Percentiles rank a stretch among this genome's conserved stretches.
Evolutionary conservation across 495 filamentous ascomycete genomes (phyloP).

Genomic region (Haplographium delicatum): DNA sequence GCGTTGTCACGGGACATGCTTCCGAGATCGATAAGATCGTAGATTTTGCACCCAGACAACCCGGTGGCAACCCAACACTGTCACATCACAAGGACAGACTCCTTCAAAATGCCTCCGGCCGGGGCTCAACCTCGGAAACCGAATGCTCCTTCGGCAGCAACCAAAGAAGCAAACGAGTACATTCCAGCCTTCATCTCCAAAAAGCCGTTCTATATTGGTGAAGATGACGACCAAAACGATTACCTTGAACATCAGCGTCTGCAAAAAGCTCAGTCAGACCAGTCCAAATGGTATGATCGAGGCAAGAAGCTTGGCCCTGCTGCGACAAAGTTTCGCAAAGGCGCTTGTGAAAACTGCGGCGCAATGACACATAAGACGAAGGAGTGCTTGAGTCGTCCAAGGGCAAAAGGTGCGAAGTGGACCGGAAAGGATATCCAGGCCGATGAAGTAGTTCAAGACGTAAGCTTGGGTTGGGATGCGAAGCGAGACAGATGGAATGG

Average conservation of each 20-base stretch:
- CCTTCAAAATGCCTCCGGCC: constrained; percentile 25
- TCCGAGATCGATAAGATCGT: background rate
- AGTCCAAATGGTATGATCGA: constrained; percentile 86
- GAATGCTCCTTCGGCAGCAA: constrained; percentile 43
- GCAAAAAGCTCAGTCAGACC: constrained; percentile 61
- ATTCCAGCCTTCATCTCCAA: constrained; percentile 98
- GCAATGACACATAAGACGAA: constrained; percentile 94
- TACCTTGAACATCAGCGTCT: constrained; percentile 97
- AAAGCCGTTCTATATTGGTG: constrained; percentile 92
- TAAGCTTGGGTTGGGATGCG: constrained; percentile 91
- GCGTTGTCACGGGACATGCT: constrained; percentile 6
- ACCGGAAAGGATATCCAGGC: constrained; percentile 90
- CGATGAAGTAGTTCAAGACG: constrained; percentile 81
- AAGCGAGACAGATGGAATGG: constrained; percentile 98
- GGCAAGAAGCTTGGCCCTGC: constrained; percentile 74
- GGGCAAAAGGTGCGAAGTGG: constrained; percentile 88
- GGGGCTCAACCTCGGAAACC: constrained; percentile 31
- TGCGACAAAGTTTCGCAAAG: constrained; percentile 95
- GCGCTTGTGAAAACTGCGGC: constrained; percentile 97
- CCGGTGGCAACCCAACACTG: too few relatives aligned
- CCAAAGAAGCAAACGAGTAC: constrained; percentile 92
- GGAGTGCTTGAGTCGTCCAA: constrained; percentile 83
- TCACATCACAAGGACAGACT: too few relatives aligned
- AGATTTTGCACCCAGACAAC: too few relatives aligned
- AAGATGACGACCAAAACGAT: constrained; percentile 70